These are phyloP conservation scores for Fraxinus albicans DNA, from an alignment of 305 asterid species.

Conservation along the genomic window DNA sequence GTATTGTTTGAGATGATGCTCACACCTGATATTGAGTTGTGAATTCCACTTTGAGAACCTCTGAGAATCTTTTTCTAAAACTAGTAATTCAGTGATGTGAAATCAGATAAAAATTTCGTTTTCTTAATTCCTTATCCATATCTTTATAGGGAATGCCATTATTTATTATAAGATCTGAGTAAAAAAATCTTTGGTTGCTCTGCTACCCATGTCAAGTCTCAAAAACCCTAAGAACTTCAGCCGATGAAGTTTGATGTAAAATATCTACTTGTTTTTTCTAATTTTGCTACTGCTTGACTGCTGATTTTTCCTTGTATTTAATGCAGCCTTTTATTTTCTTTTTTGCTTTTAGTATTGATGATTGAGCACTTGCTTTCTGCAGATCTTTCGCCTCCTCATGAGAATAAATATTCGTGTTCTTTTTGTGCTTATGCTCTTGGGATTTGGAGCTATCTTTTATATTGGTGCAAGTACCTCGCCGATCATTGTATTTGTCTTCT, in stretches of 20 bases:
- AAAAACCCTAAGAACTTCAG: not conserved
- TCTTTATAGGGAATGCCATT: not conserved
- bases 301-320: not conserved
- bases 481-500: slow-evolving; percentile 80
- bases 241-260: slow-evolving; percentile 5
- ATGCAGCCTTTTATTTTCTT: slow-evolving; percentile 17
- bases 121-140: not conserved
- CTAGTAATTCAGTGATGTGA: not conserved
- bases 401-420: slow-evolving; percentile 82
- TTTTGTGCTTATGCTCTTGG: slow-evolving; percentile 67
- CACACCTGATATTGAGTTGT: not conserved
- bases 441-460: slow-evolving; percentile 76
- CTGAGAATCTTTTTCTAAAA: not conserved
- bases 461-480: slow-evolving; percentile 94
- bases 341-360: slow-evolving; percentile 14
- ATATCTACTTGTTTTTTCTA: not conserved
- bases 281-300: not conserved
- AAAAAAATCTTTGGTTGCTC: slow-evolving; percentile 13
- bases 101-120: not conserved
- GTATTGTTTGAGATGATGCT: not conserved
- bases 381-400: slow-evolving; percentile 82
- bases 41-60: not conserved
- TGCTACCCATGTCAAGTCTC: not conserved
- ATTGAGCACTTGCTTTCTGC: slow-evolving; percentile 38
- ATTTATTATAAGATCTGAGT: slow-evolving; percentile 8